phyloP scores from a whole-genome alignment of 2,329 filamentous ascomycete genomes.

The Scedosporium boydii region DNA sequence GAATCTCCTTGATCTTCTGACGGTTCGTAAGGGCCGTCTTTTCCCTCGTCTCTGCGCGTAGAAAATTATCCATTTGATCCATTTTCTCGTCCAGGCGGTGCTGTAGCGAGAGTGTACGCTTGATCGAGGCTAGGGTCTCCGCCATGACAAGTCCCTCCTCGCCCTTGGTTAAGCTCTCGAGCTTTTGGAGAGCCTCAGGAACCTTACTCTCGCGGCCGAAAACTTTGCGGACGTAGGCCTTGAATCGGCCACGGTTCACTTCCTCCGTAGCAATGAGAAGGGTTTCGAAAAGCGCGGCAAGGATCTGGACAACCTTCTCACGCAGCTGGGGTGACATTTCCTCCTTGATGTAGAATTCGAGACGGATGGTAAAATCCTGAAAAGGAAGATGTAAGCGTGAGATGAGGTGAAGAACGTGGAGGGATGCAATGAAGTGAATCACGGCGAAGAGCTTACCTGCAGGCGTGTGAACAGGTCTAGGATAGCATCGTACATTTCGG shows the following conservation, averaged over 20 bases:
- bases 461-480: slow-evolving; percentile 31
- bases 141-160: slow-evolving; percentile 34
- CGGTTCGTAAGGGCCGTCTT: slow-evolving; percentile 20
- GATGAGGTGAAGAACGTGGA: slow-evolving; percentile 1
- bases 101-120: slow-evolving; percentile 23
- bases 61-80: slow-evolving; percentile 19
- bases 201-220: slow-evolving; percentile 30
- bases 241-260: slow-evolving; percentile 29
- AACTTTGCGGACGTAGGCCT: slow-evolving; percentile 29
- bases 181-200: slow-evolving; percentile 26
- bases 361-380: slow-evolving; percentile 30
- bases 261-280: slow-evolving; percentile 32
- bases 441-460: slow-evolving; percentile 16
- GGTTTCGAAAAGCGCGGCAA: slow-evolving; percentile 34
- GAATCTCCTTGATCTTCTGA: slow-evolving; percentile 27
- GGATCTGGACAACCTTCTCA: slow-evolving; percentile 29
- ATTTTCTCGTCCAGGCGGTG: slow-evolving; percentile 25
- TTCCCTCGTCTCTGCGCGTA: slow-evolving; percentile 25
- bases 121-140: slow-evolving; percentile 30
- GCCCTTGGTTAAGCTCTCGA: slow-evolving; percentile 29
- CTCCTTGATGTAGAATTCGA: slow-evolving; percentile 30
- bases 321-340: slow-evolving; percentile 26
- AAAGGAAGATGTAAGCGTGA: background rate
- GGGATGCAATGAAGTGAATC: background rate
- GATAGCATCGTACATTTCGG: slow-evolving; percentile 33